phyloP scores from a whole-genome alignment of 495 filamentous ascomycete genomes.

The Emericellopsis terricola region DNA sequence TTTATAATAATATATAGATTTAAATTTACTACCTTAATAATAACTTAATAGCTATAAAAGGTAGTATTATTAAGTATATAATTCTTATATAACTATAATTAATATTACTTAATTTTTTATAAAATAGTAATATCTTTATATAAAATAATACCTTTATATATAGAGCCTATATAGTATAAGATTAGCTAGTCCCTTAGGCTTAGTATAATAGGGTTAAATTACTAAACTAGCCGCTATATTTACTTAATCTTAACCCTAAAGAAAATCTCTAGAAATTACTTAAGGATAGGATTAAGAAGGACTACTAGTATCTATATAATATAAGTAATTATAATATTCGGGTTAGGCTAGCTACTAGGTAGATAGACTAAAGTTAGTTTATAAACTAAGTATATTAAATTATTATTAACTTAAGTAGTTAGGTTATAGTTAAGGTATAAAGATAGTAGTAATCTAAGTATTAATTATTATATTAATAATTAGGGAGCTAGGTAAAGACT shows the following conservation, averaged over 20 bases:
- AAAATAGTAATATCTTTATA: slow-evolving; percentile 2
- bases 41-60: slow-evolving; percentile 1
- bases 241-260: slow-evolving; percentile 5
- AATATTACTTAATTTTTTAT: slow-evolving; percentile 1
- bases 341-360: too few species aligned
- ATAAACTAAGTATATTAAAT: too few species aligned
- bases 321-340: not conserved
- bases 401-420: too few species aligned
- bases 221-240: slow-evolving; percentile 3
- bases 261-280: slow-evolving; percentile 4
- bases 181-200: slow-evolving; percentile 1
- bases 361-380: too few species aligned
- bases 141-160: slow-evolving; percentile 4
- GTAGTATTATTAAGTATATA: slow-evolving; percentile 1
- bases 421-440: too few species aligned
- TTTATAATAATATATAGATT: not conserved
- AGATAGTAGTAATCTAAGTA: too few species aligned
- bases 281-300: not conserved
- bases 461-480: too few species aligned
- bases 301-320: not conserved
- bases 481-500: too few species aligned
- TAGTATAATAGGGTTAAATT: slow-evolving; percentile 1
- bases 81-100: slow-evolving; percentile 2
- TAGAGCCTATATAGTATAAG: slow-evolving; percentile 1
- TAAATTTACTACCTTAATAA: slow-evolving; percentile 4